Evolutionary conservation across 2,329 filamentous ascomycete species (phyloP).

Genomic region (Paecilomyces dactylethromorphus): DNA sequence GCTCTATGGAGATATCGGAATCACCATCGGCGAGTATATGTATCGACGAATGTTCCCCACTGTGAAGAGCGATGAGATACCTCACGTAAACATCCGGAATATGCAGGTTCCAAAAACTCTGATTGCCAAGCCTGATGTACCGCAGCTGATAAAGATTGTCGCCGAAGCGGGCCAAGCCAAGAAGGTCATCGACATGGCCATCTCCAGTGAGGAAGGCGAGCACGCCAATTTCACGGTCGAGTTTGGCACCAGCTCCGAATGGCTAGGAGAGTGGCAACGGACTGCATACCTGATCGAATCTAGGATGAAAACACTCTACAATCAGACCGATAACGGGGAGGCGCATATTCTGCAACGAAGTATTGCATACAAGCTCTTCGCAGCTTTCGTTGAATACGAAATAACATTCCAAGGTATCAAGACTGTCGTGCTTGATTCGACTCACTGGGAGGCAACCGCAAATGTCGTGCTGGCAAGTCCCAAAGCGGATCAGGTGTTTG

Average conservation of each 20-base stretch:
- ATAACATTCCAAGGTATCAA: constrained; percentile 29
- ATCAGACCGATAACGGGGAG: constrained; percentile 18
- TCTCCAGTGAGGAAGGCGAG: constrained; percentile 1
- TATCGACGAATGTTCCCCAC: not conserved
- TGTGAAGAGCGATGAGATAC: not conserved
- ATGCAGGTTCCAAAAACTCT: constrained; percentile 5
- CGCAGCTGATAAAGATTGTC: constrained; percentile 2
- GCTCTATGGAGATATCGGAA: constrained; percentile 8
- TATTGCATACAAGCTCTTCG: constrained; percentile 33
- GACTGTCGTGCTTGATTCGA: constrained; percentile 28
- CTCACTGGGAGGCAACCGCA: constrained; percentile 30
- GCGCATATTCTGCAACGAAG: constrained; percentile 22
- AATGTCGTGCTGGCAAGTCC: constrained; percentile 9
- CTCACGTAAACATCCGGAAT: constrained; percentile 2
- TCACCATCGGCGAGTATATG: constrained; percentile 5
- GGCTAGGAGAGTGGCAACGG: constrained; percentile 22
- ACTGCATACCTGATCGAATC: constrained; percentile 22
- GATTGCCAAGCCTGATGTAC: constrained; percentile 1
- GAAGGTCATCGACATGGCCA: not conserved
- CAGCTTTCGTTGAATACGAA: constrained; percentile 26
- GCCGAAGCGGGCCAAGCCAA: constrained; percentile 3
- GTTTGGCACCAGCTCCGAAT: constrained; percentile 6
- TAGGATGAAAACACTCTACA: constrained; percentile 24
- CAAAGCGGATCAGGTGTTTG: not conserved
- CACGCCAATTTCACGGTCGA: constrained; percentile 3